Conservation (phyloP, 805 yeast species). For the Candida arabinofermentans region DNA sequence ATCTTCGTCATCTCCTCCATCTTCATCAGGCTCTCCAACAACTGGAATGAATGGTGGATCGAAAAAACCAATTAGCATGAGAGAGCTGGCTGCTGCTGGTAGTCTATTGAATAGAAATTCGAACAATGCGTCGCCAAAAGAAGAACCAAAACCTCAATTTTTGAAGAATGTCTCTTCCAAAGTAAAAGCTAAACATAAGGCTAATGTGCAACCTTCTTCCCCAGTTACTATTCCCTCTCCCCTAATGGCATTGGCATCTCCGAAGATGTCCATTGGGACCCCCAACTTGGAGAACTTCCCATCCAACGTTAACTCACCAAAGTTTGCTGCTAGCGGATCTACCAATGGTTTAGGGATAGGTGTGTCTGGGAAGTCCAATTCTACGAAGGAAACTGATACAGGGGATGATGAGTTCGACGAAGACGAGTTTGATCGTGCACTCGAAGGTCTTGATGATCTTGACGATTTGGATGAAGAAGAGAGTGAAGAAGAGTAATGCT, state of each 20-base stretch:
- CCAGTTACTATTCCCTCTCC: neutral
- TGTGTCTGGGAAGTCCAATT: neutral
- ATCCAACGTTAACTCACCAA: constrained; percentile 7
- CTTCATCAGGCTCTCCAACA: neutral
- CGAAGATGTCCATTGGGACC: constrained; percentile 3
- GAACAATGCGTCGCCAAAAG: neutral
- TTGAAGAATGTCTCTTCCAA: too few species aligned
- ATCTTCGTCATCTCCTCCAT: neutral
- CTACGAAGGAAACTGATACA: constrained; percentile 2
- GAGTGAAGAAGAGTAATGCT: constrained; percentile 27
- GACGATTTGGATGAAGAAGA: constrained; percentile 19
- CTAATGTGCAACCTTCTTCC: neutral
- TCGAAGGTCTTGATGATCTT: constrained; percentile 15
- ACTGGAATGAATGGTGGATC: neutral
- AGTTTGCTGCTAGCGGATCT: neutral
- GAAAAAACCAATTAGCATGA: constrained; percentile 15
- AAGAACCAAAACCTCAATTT: neutral
- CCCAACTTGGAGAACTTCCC: constrained; percentile 8
- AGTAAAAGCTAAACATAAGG: neutral
- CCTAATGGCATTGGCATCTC: neutral
- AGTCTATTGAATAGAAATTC: constrained; percentile 7
- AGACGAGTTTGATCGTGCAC: constrained; percentile 24
- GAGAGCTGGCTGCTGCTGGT: constrained; percentile 17
- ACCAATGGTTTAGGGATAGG: neutral
- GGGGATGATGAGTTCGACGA: constrained; percentile 18